phyloP scores from a whole-genome alignment of 23 red algal genomes.

The Gracilaria vermiculophylla region DNA sequence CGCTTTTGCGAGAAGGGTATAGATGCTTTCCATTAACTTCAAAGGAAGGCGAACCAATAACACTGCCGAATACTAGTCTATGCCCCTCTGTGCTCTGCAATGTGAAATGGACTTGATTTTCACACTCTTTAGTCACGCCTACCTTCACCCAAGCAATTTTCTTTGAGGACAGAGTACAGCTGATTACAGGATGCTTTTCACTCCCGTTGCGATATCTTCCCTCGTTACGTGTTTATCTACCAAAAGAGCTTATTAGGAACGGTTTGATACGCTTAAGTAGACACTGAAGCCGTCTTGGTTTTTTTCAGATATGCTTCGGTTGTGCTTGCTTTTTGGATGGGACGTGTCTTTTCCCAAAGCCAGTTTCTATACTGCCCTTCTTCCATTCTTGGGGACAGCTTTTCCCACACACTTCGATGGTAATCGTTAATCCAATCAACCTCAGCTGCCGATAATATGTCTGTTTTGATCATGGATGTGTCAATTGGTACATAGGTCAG shows the following conservation, averaged over 20 bases:
- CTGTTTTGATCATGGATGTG: slow-evolving; percentile 54
- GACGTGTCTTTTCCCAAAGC: slow-evolving; percentile 54
- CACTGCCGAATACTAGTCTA: slow-evolving; percentile 21
- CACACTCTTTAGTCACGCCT: not conserved
- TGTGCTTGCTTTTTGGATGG: not conserved
- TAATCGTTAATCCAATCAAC: slow-evolving; percentile 90
- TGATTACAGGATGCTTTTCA: not conserved
- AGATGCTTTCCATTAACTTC: slow-evolving; percentile 38
- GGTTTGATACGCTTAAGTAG: no score
- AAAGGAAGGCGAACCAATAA: slow-evolving; percentile 20
- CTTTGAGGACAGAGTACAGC: not conserved
- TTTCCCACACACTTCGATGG: slow-evolving; percentile 73
- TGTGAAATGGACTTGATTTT: slow-evolving; percentile 7
- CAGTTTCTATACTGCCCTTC: slow-evolving; percentile 35
- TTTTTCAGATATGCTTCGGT: no score
- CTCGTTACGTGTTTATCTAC: no score
- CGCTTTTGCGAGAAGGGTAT: slow-evolving; percentile 19
- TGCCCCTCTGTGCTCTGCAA: slow-evolving; percentile 50
- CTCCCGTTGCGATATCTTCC: not conserved
- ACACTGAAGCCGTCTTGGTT: no score
- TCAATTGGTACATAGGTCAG: slow-evolving; percentile 89
- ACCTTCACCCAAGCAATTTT: not conserved
- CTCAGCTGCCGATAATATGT: slow-evolving; percentile 61
- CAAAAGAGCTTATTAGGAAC: no score
- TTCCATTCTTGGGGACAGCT: slow-evolving; percentile 63